phyloP scores from a whole-genome alignment of 2,329 filamentous ascomycete genomes.

The Trichoderma sp. region DNA sequence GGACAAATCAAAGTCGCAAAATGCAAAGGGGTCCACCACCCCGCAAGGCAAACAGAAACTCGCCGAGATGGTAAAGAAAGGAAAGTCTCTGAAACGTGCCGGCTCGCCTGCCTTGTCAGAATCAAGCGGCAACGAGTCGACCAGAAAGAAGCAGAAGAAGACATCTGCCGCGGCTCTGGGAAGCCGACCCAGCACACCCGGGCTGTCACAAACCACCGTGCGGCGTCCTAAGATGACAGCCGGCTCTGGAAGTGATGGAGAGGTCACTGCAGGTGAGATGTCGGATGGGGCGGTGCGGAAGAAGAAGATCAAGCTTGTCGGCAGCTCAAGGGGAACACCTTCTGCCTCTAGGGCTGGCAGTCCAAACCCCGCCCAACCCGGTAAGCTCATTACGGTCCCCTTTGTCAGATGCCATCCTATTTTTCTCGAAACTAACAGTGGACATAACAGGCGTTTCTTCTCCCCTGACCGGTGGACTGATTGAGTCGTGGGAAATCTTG shows the following conservation, averaged over 20 bases:
- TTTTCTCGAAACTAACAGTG: conserved; percentile 3
- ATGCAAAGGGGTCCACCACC: conserved; percentile 64
- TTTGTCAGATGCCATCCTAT: background rate
- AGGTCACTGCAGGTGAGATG: conserved; percentile 66
- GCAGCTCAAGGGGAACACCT: conserved; percentile 49
- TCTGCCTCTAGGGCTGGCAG: conserved; percentile 60
- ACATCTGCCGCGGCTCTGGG: conserved; percentile 47
- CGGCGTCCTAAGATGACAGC: conserved; percentile 45
- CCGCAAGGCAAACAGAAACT: conserved; percentile 48
- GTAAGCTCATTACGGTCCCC: conserved; percentile 31
- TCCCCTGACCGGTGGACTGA: conserved; percentile 31
- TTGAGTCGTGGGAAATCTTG: conserved; percentile 53
- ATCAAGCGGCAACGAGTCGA: conserved; percentile 86
- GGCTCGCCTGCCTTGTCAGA: conserved; percentile 87
- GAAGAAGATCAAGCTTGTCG: conserved; percentile 56
- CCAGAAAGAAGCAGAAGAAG: conserved; percentile 73
- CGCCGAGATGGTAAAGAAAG: conserved; percentile 44
- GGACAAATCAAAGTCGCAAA: conserved; percentile 50
- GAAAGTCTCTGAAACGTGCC: conserved; percentile 71
- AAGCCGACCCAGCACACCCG: conserved; percentile 55
- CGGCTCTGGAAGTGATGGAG: conserved; percentile 67
- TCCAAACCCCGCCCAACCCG: conserved; percentile 45
- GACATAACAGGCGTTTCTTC: conserved; percentile 32
- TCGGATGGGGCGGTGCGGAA: conserved; percentile 51
- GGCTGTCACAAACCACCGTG: conserved; percentile 40